Conservation (phyloP, 2,329 filamentous ascomycete species). For the Setomelanomma holmii region DNA sequence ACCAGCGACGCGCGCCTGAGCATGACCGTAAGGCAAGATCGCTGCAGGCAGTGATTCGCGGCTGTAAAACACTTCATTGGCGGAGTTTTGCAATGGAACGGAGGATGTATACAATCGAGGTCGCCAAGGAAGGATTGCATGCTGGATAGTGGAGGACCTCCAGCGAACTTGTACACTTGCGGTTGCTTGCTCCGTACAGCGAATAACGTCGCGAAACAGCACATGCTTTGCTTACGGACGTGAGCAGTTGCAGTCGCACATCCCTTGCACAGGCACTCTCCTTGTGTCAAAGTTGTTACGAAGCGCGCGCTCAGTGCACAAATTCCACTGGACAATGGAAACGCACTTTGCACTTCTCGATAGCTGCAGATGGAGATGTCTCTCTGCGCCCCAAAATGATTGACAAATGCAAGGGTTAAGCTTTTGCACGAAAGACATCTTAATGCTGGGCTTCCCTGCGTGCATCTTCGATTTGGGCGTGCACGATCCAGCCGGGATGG, state of each 20-base stretch:
- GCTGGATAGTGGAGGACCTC: not conserved
- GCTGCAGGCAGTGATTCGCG: constrained; percentile 1
- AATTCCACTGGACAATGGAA: constrained; percentile 17
- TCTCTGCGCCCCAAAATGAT: not conserved
- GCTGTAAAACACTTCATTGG: constrained; percentile 22
- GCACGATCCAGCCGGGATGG: constrained; percentile 44
- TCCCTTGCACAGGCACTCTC: constrained; percentile 6
- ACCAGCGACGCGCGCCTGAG: not conserved
- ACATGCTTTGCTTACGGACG: constrained; percentile 11
- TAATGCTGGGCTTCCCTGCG: constrained; percentile 34
- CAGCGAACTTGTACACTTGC: constrained; percentile 14
- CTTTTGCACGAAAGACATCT: constrained; percentile 9
- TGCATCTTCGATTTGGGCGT: constrained; percentile 33
- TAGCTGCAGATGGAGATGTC: not conserved
- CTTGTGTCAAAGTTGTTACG: constrained; percentile 3
- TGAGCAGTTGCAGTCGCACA: constrained; percentile 9
- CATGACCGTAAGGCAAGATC: not conserved
- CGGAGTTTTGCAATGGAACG: constrained; percentile 23
- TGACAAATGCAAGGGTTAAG: constrained; percentile 4
- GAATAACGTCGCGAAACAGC: constrained; percentile 9
- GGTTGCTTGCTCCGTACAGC: constrained; percentile 4
- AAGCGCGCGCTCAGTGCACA: constrained; percentile 28
- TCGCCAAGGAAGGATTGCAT: constrained; percentile 17
- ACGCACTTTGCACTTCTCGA: constrained; percentile 5
- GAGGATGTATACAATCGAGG: constrained; percentile 22